Evolutionary conservation across 73 alveolate species (phyloP), one percentile per base, ranked within the genome.

Genomic region (Effrenium voratum): DNA sequence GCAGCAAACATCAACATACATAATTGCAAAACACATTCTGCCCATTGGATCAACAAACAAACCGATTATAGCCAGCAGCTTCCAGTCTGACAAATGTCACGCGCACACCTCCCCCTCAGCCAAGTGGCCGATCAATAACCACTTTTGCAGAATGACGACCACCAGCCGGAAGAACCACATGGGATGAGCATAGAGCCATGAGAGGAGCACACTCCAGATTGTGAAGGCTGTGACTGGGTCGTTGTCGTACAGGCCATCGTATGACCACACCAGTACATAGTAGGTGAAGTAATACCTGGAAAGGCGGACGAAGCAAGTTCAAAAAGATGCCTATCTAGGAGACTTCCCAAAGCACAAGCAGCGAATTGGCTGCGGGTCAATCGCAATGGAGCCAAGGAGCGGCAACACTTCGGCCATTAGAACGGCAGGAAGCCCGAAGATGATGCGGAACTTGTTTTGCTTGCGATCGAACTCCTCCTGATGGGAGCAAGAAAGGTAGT

Each of bases 111-210:
- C n/a, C n/a, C n/a, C n/a, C n/a, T n/a, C n/a, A n/a, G n/a, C n/a
- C n/a, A n/a, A n/a, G n/a, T n/a, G n/a, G 82, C 97, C 97, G 44
- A 90, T 70, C 86, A 90, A 87, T 30, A 90, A 47, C 55, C 97
- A 76, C 87, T 90, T 90, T 55, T 90, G 97, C 97, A 90, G 83
- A 47, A 90, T 90, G 86, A 90, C 97, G 57, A 66, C 87, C 30
- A 50, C 46, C 77, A 90, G 50, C 44, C 97, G 97, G 87, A 90
- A 90, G 87, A 90, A 90, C 97, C 97, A 90, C 97, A 90, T 90
- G 30, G 97, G 97, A 90, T 90, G 97, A 10, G 97, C 97, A 68
- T 90, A 90, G 87, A 90, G 66, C 97, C 97, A 90, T 4, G 97
- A 44, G 32, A 90, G 44, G 55, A 90, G 43, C 4, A 87, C 85